Evolutionary conservation across 2,329 filamentous ascomycete genomes (phyloP).

Genomic region (Aspergillus hiratsukae): DNA sequence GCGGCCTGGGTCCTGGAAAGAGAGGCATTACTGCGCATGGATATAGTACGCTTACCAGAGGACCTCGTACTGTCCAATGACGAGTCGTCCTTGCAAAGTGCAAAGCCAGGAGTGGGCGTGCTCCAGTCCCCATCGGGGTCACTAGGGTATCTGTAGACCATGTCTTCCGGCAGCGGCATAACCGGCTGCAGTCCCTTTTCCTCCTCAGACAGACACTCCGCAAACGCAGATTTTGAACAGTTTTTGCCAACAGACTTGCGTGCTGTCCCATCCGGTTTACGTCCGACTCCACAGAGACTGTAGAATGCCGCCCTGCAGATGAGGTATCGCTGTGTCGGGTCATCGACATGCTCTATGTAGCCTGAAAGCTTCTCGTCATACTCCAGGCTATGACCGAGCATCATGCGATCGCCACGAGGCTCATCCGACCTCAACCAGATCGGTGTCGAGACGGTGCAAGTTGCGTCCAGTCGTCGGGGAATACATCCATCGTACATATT

Average conservation of each 20-base stretch:
- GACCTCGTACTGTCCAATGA: conserved; percentile 24
- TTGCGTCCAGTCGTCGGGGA: conserved; percentile 39
- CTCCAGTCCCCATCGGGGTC: conserved; percentile 41
- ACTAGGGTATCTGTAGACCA: conserved; percentile 44
- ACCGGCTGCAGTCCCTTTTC: conserved; percentile 41
- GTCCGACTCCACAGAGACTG: conserved; percentile 42
- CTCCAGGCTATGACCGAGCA: conserved; percentile 41
- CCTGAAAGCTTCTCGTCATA: conserved; percentile 35
- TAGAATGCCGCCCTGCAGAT: conserved; percentile 42
- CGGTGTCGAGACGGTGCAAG: conserved; percentile 37
- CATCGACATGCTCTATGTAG: conserved; percentile 34
- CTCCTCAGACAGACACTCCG: conserved; percentile 45
- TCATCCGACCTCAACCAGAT: conserved; percentile 42
- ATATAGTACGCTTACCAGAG: conserved; percentile 25
- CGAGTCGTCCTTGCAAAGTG: conserved; percentile 21
- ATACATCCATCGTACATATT: conserved; percentile 47
- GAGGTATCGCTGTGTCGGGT: conserved; percentile 34
- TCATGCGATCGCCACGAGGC: conserved; percentile 44
- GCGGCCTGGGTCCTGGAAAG: conserved; percentile 36
- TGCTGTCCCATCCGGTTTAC: conserved; percentile 36
- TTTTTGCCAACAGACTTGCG: conserved; percentile 44
- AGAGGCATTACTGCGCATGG: conserved; percentile 25
- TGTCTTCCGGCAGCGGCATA: conserved; percentile 43
- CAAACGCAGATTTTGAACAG: conserved; percentile 42
- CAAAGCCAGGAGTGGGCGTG: conserved; percentile 17